These are phyloP conservation scores for Boeremia exigua DNA, from an alignment of 2,329 filamentous ascomycete genomes.

Conservation along the genomic window DNA sequence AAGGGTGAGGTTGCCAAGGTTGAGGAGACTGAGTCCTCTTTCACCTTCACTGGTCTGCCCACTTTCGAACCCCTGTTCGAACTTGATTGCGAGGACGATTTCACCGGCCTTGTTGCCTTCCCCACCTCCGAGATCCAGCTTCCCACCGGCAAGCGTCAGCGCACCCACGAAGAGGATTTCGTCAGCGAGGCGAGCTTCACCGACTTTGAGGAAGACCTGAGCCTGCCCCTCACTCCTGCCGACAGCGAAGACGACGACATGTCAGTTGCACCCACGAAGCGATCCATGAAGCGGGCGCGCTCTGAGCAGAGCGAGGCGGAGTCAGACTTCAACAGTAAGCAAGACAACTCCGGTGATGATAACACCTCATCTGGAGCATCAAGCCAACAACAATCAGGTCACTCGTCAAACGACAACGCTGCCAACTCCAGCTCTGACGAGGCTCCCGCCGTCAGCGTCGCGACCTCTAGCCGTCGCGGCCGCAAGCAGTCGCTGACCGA, in stretches of 20 bases:
- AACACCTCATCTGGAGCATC: conserved; percentile 45
- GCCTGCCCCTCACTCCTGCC: conserved; percentile 67
- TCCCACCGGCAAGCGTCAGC: conserved; percentile 71
- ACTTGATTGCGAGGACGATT: conserved; percentile 89
- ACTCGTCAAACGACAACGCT: conserved; percentile 50
- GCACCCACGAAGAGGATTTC: conserved; percentile 76
- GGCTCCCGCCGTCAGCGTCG: conserved; percentile 36
- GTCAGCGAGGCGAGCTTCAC: conserved; percentile 78
- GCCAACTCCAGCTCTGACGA: conserved; percentile 55
- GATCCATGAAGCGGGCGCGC: conserved; percentile 35
- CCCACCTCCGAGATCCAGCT: conserved; percentile 63
- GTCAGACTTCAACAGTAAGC: conserved; percentile 45
- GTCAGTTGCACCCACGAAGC: conserved; percentile 35
- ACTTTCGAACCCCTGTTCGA: conserved; percentile 87
- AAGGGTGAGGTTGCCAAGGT: conserved; percentile 51
- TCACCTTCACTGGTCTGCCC: conserved; percentile 65
- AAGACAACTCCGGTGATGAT: conserved; percentile 41
- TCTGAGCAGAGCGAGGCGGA: conserved; percentile 45
- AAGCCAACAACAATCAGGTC: conserved; percentile 45
- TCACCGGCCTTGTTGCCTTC: conserved; percentile 77
- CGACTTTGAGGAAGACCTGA: conserved; percentile 73
- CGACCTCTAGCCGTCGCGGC: conserved; percentile 79
- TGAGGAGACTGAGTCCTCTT: conserved; percentile 39
- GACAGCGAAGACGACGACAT: conserved; percentile 56
- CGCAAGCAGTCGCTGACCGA: conserved; percentile 98